Percentiles rank a stretch among this genome's conserved stretches.
phyloP scores from a whole-genome alignment of 305 asterid species.

The Withania somnifera region DNA sequence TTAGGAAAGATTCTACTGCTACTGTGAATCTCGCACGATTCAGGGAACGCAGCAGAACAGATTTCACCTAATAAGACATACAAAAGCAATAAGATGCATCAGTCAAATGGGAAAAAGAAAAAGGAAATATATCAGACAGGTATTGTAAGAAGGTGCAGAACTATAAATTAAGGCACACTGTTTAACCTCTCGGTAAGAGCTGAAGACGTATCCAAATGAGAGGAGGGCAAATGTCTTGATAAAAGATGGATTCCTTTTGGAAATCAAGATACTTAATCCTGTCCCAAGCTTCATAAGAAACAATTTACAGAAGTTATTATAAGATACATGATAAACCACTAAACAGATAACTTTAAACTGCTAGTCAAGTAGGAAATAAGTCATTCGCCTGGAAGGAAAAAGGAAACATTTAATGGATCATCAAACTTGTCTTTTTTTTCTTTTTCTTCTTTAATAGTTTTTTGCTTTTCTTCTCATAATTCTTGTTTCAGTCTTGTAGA shows the following conservation, averaged over 20 bases:
- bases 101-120: neutral
- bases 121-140: neutral
- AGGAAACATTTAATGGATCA: neutral
- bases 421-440: neutral
- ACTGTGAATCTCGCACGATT: conserved; percentile 91
- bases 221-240: conserved; percentile 66
- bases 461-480: neutral
- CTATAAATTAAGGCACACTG: conserved; percentile 9
- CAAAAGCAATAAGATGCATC: neutral
- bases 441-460: neutral
- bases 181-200: conserved; percentile 90
- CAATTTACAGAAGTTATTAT: conserved; percentile 18
- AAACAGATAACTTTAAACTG: neutral
- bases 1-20: conserved; percentile 88
- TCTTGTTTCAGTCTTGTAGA: neutral
- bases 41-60: conserved; percentile 80
- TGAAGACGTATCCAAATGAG: conserved; percentile 83
- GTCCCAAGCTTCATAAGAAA: conserved; percentile 80
- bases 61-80: conserved; percentile 67
- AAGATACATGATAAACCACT: neutral
- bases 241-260: conserved; percentile 91
- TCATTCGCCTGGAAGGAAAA: neutral
- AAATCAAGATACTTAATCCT: conserved; percentile 77
- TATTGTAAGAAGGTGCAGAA: neutral
- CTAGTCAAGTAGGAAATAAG: neutral